A percentile compares a stretch with the other conserved stretches of the same genome.
phyloP scores from a whole-genome alignment of 2,329 filamentous ascomycete species.

The Reticulascus tulasneorum region DNA sequence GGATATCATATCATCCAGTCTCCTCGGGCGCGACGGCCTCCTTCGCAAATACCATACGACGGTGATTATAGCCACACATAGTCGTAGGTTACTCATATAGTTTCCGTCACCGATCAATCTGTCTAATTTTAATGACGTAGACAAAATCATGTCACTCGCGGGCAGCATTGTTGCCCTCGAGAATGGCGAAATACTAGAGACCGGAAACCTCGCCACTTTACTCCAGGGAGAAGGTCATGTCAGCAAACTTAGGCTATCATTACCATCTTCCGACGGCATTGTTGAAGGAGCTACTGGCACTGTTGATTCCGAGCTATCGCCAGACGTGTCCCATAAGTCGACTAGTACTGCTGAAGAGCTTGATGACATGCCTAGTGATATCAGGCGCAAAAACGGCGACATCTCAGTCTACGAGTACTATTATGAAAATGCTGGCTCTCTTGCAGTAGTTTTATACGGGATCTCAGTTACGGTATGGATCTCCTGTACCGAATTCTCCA shows the following conservation, averaged over 20 bases:
- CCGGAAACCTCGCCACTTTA: background rate
- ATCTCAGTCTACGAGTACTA: constrained; percentile 8
- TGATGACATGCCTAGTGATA: too few species aligned
- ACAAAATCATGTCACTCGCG: constrained; percentile 2
- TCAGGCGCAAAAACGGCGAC: constrained; percentile 9
- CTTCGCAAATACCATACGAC: background rate
- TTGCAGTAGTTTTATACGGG: constrained; percentile 1
- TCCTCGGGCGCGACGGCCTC: constrained; percentile 1
- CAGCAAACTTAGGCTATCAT: background rate
- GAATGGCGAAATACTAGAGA: background rate
- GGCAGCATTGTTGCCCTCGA: constrained; percentile 1
- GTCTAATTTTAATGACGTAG: background rate
- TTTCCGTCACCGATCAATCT: background rate
- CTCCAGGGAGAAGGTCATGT: background rate
- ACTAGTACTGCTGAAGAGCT: too few species aligned
- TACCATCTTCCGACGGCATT: background rate
- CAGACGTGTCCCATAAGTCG: too few species aligned
- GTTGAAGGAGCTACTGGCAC: background rate
- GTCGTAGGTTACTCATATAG: constrained; percentile 1
- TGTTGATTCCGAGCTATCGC: background rate
- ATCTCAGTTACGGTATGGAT: background rate
- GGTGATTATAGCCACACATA: constrained; percentile 4
- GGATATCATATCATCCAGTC: background rate
- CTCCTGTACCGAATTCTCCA: constrained; percentile 9
- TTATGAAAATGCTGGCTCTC: constrained; percentile 3